Evolutionary conservation across 495 filamentous ascomycete genomes (phyloP).

Genomic region (Beverwykella pulmonaria): DNA sequence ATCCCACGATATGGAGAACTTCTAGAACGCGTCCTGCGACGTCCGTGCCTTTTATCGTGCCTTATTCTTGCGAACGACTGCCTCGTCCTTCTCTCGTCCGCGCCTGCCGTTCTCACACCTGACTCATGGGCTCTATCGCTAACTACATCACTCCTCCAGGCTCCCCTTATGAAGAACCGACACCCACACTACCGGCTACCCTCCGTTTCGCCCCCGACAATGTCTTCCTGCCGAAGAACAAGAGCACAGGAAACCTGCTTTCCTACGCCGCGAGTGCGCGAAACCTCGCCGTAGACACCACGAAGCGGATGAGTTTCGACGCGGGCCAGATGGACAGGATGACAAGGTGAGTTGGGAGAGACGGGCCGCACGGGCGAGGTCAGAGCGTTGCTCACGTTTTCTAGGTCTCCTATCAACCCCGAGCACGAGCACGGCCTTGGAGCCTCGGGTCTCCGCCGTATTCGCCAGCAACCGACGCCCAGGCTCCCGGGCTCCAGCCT

Average conservation of each 20-base stretch:
- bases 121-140: constrained; percentile 23
- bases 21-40: not conserved
- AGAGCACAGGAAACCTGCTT: constrained; percentile 43
- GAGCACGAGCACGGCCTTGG: constrained; percentile 66
- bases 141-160: constrained; percentile 24
- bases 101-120: not conserved
- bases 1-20: not conserved
- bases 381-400: not conserved
- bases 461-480: constrained; percentile 72
- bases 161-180: constrained; percentile 25
- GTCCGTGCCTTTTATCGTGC: not conserved
- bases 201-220: constrained; percentile 31
- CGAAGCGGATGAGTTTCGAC: constrained; percentile 39
- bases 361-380: not conserved
- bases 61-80: not conserved
- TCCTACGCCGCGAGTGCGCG: constrained; percentile 23
- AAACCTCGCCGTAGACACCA: constrained; percentile 18
- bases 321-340: constrained; percentile 36
- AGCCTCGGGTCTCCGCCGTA: constrained; percentile 82
- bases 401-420: constrained; percentile 58
- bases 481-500: constrained; percentile 15
- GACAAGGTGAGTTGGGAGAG: constrained; percentile 20
- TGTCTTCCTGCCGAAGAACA: constrained; percentile 41
- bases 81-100: not conserved
- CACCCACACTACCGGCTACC: constrained; percentile 4